Base-by-base conservation (phyloP, 129 eudicot genomes). In the Mikania micrantha region DNA sequence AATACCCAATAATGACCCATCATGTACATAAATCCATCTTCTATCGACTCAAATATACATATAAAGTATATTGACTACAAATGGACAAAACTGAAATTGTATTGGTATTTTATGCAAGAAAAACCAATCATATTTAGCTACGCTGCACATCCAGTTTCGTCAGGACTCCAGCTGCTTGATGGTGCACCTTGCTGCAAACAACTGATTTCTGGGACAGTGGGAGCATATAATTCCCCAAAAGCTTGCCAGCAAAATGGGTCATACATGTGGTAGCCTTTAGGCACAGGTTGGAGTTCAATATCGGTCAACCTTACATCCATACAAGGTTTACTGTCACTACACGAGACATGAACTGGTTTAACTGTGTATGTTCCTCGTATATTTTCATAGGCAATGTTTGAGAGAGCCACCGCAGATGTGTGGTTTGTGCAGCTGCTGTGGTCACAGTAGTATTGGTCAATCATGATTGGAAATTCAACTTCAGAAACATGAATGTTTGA, bases 361-460 rank as follows among this genome's bases (percentile, higher is more conserved):
- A 86, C 96, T 11, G 96, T 86, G 47, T 88, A 93, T 10, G 98
- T 93, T 67, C 98, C 98, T 66, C 78, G 70, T 82, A 93, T 87
- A 60, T 81, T 86, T 77, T 82, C 96, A 21, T 82, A 93, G 47
- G 91, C 78, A 56, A 93, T 84, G 29, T 87, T 95, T 60, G 98
- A 88, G 72, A 92, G 71, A 35, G 96, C 87, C 56, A 93, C 98
- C 2, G 96, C 95, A 0, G 91, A 67, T 32, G 98, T 83, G 74
- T 88, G 91, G 78, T 92, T 92, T 73, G 63, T 80, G 91, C 98
- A 92, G 8, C 17, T 74, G 54, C 85, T 77, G 71, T 88, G 86
- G 84, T 93, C 99, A 65, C 99, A 93, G 63, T 93, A 93, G 80
- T 75, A 93, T 59, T 93, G 99, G 70, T 93, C 96, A 52, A 93